Base-by-base conservation (phyloP, 2,329 filamentous ascomycete genomes). In the Fusarium secorum region DNA sequence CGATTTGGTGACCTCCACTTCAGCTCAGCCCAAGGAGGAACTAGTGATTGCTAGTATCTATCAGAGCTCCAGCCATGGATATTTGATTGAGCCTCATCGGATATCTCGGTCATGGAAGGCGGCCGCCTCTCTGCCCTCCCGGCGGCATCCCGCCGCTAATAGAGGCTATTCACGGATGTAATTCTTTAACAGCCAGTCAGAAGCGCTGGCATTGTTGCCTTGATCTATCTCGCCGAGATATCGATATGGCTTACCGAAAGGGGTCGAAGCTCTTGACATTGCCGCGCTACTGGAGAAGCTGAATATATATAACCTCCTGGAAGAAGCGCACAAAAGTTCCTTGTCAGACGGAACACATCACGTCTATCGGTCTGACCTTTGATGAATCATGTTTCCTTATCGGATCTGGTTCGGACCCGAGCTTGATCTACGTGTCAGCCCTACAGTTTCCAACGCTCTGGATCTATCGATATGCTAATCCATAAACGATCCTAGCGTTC, bases 401-500 rank as follows among this genome's bases (percentile, higher is more conserved):
- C 38, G 36, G 20, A 45, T 35, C 36, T 59, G 39, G 35, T 48
- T 66, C 62, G 32, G 55, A 42, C 28, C 48, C n/a, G 42, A 69
- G 30, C 51, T 64, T 56, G 18, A 48, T 65, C 48, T 38, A 52
- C 41, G 14, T 60, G 32, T 41, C 68, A 71, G 58, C 64, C 68
- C 68, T 71, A 71, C 53, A 32, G 33, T 35, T 22, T 44, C 62
- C 45, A 55, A 55, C 26, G 42, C 17, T 53, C 13, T 30, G 35
- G 44, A 44, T 49, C 44, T 45, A 66, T 54, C 17, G 26, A 38
- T 58, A 15, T 45, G 24, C 39, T 45, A 44, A 20, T 20, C 52
- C 60, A 65, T 42, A 52, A 45, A 24, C n/a, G 38, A 54, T 39
- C 32, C 67, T 56, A 63, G 44, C 44, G 17, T 17, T 48, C 18